These are phyloP conservation scores for Grigorovia jiainica DNA, from an alignment of 805 yeast species.

Conservation along the genomic window DNA sequence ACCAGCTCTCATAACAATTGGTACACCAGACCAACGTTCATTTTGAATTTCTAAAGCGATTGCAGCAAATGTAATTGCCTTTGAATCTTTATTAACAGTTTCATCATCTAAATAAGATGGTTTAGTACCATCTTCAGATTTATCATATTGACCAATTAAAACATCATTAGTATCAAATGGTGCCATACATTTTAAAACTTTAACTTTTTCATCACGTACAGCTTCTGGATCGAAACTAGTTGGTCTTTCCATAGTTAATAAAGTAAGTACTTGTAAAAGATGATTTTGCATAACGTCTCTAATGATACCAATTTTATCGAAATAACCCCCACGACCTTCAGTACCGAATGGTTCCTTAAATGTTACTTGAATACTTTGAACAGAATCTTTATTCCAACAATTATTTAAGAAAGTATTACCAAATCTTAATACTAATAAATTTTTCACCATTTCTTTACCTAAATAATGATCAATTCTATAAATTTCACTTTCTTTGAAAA, in stretches of 20 bases:
- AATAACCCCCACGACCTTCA: conserved; percentile 98
- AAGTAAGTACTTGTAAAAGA: conserved; percentile 80
- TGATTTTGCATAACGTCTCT: conserved; percentile 99
- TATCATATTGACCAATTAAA: conserved; percentile 79
- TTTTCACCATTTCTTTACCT: conserved; percentile 97
- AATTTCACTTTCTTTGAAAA: conserved; percentile 83
- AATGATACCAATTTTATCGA: conserved; percentile 88
- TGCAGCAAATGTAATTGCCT: conserved; percentile 90
- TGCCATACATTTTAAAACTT: conserved; percentile 73
- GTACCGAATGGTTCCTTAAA: conserved; percentile 99
- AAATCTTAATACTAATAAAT: conserved; percentile 78
- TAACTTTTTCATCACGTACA: conserved; percentile 92
- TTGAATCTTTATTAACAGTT: conserved; percentile 72
- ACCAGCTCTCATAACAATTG: conserved; percentile 91
- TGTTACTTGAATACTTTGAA: conserved; percentile 74
- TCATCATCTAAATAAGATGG: conserved; percentile 91
- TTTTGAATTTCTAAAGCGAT: conserved; percentile 67
- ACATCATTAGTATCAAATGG: conserved; percentile 57
- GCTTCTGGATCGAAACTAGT: conserved; percentile 85
- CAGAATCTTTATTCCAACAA: conserved; percentile 78
- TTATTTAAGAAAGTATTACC: conserved; percentile 82
- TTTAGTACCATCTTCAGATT: conserved; percentile 76
- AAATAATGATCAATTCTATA: conserved; percentile 95
- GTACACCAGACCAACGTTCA: conserved; percentile 98
- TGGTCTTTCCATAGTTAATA: conserved; percentile 94